Base-by-base conservation (phyloP, 2,329 filamentous ascomycete species). In the Aspergillus awamori region DNA sequence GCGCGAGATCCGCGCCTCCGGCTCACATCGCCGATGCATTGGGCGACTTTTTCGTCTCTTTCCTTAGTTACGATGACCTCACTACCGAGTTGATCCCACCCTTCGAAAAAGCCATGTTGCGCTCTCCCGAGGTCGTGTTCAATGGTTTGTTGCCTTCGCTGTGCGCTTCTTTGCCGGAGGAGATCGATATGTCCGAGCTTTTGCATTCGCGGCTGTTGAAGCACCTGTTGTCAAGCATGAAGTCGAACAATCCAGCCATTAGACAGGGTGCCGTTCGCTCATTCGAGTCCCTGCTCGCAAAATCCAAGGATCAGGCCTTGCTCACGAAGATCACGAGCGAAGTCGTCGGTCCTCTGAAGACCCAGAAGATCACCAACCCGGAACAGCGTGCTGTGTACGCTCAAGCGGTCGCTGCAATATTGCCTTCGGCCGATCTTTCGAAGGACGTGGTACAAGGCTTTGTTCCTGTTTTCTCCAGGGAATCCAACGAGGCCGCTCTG, bases 111-210 rank as follows among this genome's bases (percentile, higher is more conserved):
- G 89, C 91, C 5, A 83, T 99, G 58, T 80, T 99, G 49, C 86
- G 96, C 73, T 89, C 94, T 7, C 96, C 95, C 1, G 95, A 99
- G 77, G 89, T 97, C 47, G 87, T 97, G 13, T 81, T 98, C 28
- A 88, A 89, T 68, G 90, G 92, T 64, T 83, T 97, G 24, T 80
- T 98, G 53, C 86, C 89, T 5, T 87, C 89, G 11, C 82, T 98
- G 49, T 83, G 96, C 61, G 76, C 83, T 8, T 86, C 91, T 28
- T 80, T 99, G 6, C 87, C 92, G 1, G 73, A 80, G 28, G 80
- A 81, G 5, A 83, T 95, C 68, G 94, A 99, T 70, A 82, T 98
- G 17, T 94, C 94, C 8, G 85, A 87, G 39, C 79, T 90, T 4
- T 82, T 98, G 17, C 83, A 85, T 56, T 82, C 83, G 26, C 90